A percentile compares a stretch with the other conserved stretches of the same genome.
Conservation (phyloP, 2,329 filamentous ascomycete genomes). For the Epicoccum sorghinum region DNA sequence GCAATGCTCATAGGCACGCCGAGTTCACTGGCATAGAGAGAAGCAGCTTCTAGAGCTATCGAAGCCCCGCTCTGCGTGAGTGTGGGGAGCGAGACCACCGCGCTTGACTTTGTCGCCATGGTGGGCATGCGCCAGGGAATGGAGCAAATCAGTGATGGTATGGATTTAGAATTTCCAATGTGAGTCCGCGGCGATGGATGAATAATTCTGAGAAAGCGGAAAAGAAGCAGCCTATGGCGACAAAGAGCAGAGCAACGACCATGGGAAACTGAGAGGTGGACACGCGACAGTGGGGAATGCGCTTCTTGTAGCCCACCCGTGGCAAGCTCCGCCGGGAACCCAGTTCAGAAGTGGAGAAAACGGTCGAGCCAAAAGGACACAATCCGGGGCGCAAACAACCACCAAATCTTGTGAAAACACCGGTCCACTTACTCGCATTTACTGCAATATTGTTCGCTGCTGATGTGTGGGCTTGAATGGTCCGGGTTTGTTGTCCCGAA, state of each 20-base stretch:
- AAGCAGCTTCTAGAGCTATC: conserved; percentile 36
- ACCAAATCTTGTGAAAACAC: neutral
- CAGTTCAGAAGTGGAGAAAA: conserved; percentile 18
- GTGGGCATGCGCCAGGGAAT: neutral
- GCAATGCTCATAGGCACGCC: conserved; percentile 54
- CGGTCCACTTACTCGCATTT: neutral
- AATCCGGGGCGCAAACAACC: conserved; percentile 2
- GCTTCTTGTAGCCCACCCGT: conserved; percentile 10
- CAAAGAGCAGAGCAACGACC: neutral
- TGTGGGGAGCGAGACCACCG: conserved; percentile 29
- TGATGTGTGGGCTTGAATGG: neutral
- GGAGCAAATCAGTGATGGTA: neutral
- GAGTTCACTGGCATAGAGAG: conserved; percentile 33
- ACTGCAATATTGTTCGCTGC: neutral
- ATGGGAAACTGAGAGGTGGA: neutral
- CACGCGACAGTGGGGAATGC: conserved; percentile 7
- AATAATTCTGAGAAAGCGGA: conserved; percentile 4
- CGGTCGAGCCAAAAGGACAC: conserved; percentile 4
- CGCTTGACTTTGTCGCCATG: conserved; percentile 23
- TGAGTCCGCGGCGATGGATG: neutral
- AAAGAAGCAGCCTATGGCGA: conserved; percentile 5
- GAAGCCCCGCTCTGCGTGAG: conserved; percentile 40
- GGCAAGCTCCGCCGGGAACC: conserved; percentile 5
- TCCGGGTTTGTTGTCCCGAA: conserved; percentile 14
- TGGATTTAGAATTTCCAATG: neutral